These are phyloP conservation scores for Neonectria ditissima DNA, from an alignment of 2,329 filamentous ascomycete species.

Conservation along the genomic window DNA sequence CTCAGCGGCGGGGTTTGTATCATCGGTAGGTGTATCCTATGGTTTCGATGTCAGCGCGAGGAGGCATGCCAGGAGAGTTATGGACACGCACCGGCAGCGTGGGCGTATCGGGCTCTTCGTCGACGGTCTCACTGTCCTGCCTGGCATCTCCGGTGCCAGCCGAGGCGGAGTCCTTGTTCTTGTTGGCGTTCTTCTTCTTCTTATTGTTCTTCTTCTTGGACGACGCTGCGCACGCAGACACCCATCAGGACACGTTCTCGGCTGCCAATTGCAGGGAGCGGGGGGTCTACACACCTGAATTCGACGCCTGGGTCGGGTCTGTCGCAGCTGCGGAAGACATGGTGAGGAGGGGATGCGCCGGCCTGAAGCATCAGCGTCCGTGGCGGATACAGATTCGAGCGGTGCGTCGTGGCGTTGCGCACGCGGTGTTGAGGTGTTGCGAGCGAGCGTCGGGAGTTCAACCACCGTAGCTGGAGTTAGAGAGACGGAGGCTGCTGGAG, in stretches of 20 bases:
- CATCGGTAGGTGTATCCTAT: slow-evolving; percentile 47
- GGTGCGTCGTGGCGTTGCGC: slow-evolving; percentile 34
- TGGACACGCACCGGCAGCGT: slow-evolving; percentile 48
- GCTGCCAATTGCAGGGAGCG: slow-evolving; percentile 42
- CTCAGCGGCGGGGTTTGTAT: slow-evolving; percentile 39
- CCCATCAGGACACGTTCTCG: slow-evolving; percentile 49
- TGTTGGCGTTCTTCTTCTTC: slow-evolving; percentile 69
- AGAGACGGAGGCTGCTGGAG: slow-evolving; percentile 21
- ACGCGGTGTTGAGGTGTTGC: slow-evolving; percentile 28
- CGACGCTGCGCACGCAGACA: slow-evolving; percentile 48
- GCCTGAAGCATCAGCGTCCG: slow-evolving; percentile 41
- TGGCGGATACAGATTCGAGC: slow-evolving; percentile 29
- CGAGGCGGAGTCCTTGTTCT: slow-evolving; percentile 56
- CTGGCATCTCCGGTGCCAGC: slow-evolving; percentile 49
- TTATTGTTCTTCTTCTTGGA: slow-evolving; percentile 69
- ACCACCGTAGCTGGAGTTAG: slow-evolving; percentile 42
- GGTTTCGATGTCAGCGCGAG: slow-evolving; percentile 40
- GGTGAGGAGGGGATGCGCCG: slow-evolving; percentile 39
- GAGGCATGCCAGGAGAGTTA: slow-evolving; percentile 16
- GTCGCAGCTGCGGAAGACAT: slow-evolving; percentile 56
- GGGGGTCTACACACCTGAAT: slow-evolving; percentile 50
- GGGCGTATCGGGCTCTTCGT: slow-evolving; percentile 59
- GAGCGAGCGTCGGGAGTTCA: slow-evolving; percentile 33
- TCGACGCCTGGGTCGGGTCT: slow-evolving; percentile 51
- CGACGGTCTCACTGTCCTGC: slow-evolving; percentile 54